A percentile compares a stretch with the other conserved stretches of the same genome.
phyloP scores from a whole-genome alignment of 306 rosid species.

The Quercus mongolica region DNA sequence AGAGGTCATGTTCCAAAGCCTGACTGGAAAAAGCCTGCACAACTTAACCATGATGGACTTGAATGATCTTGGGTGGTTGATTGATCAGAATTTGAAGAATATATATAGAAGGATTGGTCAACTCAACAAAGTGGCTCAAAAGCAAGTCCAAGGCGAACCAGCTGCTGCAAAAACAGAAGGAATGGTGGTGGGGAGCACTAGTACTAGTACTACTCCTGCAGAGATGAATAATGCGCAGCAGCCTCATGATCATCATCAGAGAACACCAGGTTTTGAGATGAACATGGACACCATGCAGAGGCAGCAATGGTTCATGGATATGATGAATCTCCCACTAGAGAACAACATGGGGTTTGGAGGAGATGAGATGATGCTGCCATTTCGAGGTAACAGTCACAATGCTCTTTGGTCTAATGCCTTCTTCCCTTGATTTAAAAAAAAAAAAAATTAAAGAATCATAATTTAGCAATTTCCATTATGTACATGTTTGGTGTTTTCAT shows the following conservation, averaged over 20 bases:
- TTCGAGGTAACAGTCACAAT: background rate
- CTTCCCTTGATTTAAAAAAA: background rate
- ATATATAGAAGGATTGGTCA: constrained; percentile 9
- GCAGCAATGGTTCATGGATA: constrained; percentile 11
- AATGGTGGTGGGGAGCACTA: background rate
- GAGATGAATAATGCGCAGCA: background rate
- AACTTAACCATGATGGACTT: constrained; percentile 19
- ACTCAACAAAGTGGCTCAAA: background rate
- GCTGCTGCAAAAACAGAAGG: background rate
- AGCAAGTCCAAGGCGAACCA: background rate
- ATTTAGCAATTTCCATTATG: background rate
- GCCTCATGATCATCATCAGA: background rate
- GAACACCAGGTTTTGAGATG: background rate
- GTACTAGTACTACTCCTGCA: no score
- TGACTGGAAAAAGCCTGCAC: constrained; percentile 12
- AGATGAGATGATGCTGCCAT: constrained; percentile 19
- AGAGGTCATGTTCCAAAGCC: constrained; percentile 17
- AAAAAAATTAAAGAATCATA: background rate
- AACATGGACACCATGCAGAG: constrained; percentile 11
- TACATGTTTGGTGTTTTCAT: no score
- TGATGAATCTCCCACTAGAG: constrained; percentile 3
- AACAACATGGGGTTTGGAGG: constrained; percentile 12
- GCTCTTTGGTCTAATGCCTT: constrained; percentile 19
- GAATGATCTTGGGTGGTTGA: constrained; percentile 25
- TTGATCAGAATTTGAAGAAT: constrained; percentile 25